phyloP scores from a whole-genome alignment of 2,329 filamentous ascomycete species.

The Calonectria leucothoes region DNA sequence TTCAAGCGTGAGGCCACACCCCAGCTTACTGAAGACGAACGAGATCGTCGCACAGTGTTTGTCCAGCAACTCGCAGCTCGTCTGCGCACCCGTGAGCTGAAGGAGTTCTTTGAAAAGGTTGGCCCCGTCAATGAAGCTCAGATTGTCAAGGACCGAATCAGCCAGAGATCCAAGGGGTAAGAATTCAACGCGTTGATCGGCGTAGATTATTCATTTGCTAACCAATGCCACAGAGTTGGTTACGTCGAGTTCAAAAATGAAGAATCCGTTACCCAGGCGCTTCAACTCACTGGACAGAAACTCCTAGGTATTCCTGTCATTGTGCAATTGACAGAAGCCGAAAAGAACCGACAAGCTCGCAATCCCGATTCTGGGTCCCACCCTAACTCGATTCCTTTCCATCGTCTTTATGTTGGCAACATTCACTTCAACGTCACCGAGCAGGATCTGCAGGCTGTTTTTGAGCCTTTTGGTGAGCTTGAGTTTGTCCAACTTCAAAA shows the following conservation, averaged over 20 bases:
- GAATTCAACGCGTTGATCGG: conserved; percentile 45
- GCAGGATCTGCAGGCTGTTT: conserved; percentile 93
- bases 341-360: conserved; percentile 98
- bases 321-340: conserved; percentile 96
- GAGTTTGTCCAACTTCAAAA: conserved; percentile 98
- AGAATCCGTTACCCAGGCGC: conserved; percentile 91
- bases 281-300: conserved; percentile 98
- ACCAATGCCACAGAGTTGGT: conserved; percentile 79
- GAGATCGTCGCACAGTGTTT: conserved; percentile 96
- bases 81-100: conserved; percentile 90
- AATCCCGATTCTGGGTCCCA: conserved; percentile 78
- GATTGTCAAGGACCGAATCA: conserved; percentile 98
- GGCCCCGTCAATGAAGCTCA: conserved; percentile 96
- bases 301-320: conserved; percentile 99
- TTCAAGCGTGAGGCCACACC: conserved; percentile 68
- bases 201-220: background rate
- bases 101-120: conserved; percentile 94
- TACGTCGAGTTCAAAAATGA: conserved; percentile 99
- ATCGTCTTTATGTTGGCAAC: conserved; percentile 98
- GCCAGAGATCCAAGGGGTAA: conserved; percentile 96
- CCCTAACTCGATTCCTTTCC: conserved; percentile 91
- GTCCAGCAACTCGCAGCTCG: conserved; percentile 98
- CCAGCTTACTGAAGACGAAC: conserved; percentile 91
- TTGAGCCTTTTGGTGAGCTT: conserved; percentile 96
- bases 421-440: conserved; percentile 99